phyloP scores from a whole-genome alignment of 176 grass and related monocot genomes.

The Hyparrhenia diplandra region DNA sequence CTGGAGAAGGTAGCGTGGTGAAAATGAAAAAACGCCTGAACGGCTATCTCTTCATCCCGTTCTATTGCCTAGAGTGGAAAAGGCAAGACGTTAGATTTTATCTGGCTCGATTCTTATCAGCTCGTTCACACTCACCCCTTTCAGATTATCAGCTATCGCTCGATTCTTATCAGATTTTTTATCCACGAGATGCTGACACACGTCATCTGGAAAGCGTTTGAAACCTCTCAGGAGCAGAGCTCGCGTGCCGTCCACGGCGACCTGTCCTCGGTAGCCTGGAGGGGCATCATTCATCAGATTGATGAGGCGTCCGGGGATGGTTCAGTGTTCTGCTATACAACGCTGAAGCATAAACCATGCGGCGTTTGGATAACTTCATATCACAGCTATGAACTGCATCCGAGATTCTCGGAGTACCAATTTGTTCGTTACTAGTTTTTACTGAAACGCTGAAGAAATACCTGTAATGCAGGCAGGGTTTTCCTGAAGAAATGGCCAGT shows the following conservation, averaged over 20 bases:
- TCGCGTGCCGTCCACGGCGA: constrained; percentile 12
- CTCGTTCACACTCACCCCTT: background rate
- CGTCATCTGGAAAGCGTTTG: background rate
- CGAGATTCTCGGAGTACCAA: too few species aligned
- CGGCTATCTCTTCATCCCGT: background rate
- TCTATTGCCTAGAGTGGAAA: background rate
- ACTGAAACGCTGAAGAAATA: background rate
- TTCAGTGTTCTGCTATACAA: background rate
- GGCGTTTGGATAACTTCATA: too few species aligned
- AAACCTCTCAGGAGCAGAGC: too few species aligned
- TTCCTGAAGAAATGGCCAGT: background rate
- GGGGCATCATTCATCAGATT: background rate
- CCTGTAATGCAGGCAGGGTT: background rate
- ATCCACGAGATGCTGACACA: background rate
- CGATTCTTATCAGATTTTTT: background rate
- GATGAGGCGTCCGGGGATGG: background rate
- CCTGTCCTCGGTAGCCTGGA: background rate
- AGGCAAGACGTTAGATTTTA: too few species aligned
- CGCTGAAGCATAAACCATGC: too few species aligned
- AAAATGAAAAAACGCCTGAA: too few species aligned
- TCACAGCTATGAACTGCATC: too few species aligned
- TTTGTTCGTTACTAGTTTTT: background rate
- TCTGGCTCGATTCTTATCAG: background rate
- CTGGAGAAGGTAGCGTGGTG: too few species aligned
- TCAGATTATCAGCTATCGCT: background rate